A percentile compares a stretch with the other conserved stretches of the same genome.
These are phyloP conservation scores for Pseudovirgaria hyperparasitica DNA, from an alignment of 2,329 filamentous ascomycete species.

Conservation along the genomic window DNA sequence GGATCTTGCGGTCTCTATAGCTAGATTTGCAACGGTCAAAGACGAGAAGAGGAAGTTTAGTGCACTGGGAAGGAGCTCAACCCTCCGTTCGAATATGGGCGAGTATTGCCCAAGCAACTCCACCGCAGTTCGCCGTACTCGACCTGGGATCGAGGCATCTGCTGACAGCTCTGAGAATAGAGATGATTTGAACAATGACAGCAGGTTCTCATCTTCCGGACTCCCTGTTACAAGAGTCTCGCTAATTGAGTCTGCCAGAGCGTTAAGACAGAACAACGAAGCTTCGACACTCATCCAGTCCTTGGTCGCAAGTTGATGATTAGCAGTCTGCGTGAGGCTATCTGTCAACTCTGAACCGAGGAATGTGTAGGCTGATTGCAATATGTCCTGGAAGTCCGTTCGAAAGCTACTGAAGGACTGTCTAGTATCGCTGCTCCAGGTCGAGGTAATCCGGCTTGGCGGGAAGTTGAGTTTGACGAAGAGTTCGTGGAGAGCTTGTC, in stretches of 20 bases:
- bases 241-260: slow-evolving; percentile 52
- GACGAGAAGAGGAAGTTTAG: slow-evolving; percentile 64
- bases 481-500: slow-evolving; percentile 52
- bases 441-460: slow-evolving; percentile 39
- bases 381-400: slow-evolving; percentile 65
- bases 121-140: slow-evolving; percentile 56
- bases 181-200: slow-evolving; percentile 50
- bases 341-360: slow-evolving; percentile 33
- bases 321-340: slow-evolving; percentile 32
- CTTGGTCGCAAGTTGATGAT: slow-evolving; percentile 25
- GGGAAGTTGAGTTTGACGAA: slow-evolving; percentile 62
- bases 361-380: slow-evolving; percentile 57
- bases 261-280: slow-evolving; percentile 48
- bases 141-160: slow-evolving; percentile 40
- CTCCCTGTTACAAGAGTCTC: too few relatives aligned
- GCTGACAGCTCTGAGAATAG: slow-evolving; percentile 38
- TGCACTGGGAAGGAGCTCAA: slow-evolving; percentile 53
- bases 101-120: slow-evolving; percentile 60
- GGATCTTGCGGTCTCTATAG: slow-evolving; percentile 58
- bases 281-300: slow-evolving; percentile 40
- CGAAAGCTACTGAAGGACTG: slow-evolving; percentile 59
- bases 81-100: slow-evolving; percentile 62
- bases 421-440: slow-evolving; percentile 59
- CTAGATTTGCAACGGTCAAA: slow-evolving; percentile 48
- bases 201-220: slow-evolving; percentile 46